Evolutionary conservation across 257 asterid species (phyloP).

Genomic region (Ophiorrhiza pumila): DNA sequence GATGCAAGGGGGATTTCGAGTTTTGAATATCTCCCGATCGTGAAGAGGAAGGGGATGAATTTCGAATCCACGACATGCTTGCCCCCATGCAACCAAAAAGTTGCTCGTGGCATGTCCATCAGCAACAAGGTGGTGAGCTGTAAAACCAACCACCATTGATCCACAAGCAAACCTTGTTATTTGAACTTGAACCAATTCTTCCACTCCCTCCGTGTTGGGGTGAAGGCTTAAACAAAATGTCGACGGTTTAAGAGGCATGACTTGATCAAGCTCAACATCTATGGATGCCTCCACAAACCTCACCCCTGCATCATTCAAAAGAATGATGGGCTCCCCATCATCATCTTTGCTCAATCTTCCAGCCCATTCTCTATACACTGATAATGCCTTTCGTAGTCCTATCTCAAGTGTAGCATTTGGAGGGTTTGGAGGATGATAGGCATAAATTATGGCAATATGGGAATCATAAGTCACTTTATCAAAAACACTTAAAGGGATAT

Average conservation of each 20-base stretch:
- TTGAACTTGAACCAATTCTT: constrained; percentile 72
- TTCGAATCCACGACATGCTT: constrained; percentile 48
- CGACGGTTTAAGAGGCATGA: constrained; percentile 44
- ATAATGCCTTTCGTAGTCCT: constrained; percentile 61
- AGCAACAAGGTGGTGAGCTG: constrained; percentile 70
- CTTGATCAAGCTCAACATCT: constrained; percentile 44
- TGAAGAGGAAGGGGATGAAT: constrained; percentile 46
- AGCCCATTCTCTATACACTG: constrained; percentile 66
- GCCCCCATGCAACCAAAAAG: constrained; percentile 87
- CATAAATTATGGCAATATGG: constrained; percentile 71
- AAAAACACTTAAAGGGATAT: constrained; percentile 59
- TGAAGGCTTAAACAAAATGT: constrained; percentile 55
- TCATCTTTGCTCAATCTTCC: constrained; percentile 60
- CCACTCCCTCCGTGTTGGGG: constrained; percentile 48
- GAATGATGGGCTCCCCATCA: constrained; percentile 40
- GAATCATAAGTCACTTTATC: constrained; percentile 63
- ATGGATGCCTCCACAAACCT: constrained; percentile 72
- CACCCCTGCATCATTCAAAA: constrained; percentile 65
- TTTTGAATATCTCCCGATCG: constrained; percentile 55
- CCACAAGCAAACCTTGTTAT: constrained; percentile 77
- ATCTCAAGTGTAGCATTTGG: constrained; percentile 41
- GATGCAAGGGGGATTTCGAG: constrained; percentile 46
- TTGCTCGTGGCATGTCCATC: constrained; percentile 72
- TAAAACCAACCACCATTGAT: constrained; percentile 73
- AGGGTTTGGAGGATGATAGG: constrained; percentile 74